These are phyloP conservation scores for Moringa oleifera DNA, from an alignment of 345 rosid genomes.

Conservation along the genomic window DNA sequence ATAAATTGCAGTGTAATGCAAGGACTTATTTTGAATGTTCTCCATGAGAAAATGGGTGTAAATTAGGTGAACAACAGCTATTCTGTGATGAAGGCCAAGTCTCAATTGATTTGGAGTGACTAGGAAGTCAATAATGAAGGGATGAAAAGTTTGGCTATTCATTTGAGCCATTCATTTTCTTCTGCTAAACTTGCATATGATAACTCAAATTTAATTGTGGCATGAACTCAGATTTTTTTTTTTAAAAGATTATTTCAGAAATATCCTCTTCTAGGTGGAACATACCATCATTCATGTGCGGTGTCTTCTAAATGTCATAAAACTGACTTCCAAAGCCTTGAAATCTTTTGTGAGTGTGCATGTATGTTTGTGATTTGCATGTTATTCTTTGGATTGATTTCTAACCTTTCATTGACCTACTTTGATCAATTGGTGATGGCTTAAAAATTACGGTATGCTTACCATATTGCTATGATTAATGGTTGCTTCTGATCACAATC, in stretches of 20 bases:
- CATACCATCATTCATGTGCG: neutral
- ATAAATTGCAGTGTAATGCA: neutral
- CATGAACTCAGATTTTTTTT: neutral
- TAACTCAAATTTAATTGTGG: neutral
- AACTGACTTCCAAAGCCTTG: neutral
- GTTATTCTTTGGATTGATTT: neutral
- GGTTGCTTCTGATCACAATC: neutral
- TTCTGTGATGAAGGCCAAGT: too few species aligned
- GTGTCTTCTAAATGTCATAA: neutral
- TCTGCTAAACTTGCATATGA: neutral
- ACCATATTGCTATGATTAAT: neutral
- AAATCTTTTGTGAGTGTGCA: neutral
- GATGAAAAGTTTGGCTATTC: neutral
- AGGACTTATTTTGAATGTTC: neutral
- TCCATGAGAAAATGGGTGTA: neutral
- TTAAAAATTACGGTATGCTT: too few species aligned
- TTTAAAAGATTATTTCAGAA: too few species aligned
- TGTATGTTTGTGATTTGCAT: neutral
- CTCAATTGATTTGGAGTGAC: neutral
- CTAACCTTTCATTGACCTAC: neutral
- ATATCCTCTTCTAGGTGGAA: neutral
- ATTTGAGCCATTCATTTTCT: too few species aligned
- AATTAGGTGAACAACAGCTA: too few species aligned
- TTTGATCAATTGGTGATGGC: neutral
- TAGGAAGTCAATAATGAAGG: neutral